Conservation (phyloP, 2,329 filamentous ascomycete species). For the Furcasterigmium sp. region DNA sequence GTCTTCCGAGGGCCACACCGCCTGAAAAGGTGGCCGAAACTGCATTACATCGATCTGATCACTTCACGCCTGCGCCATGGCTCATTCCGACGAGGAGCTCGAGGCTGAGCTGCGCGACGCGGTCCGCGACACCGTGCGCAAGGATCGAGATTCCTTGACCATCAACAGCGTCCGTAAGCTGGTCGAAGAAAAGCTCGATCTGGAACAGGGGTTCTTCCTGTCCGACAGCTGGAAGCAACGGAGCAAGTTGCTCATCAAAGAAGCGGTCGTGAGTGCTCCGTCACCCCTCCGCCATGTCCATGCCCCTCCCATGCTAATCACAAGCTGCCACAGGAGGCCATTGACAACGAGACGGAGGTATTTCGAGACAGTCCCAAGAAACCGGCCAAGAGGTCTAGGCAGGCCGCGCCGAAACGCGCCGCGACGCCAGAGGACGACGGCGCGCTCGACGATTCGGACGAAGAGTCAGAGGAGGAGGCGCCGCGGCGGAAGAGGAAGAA, state of each 20-base stretch:
- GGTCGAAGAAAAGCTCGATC: constrained; percentile 40
- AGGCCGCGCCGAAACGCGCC: constrained; percentile 13
- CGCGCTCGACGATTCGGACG: constrained; percentile 14
- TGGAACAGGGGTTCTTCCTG: constrained; percentile 47
- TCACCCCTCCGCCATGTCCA: background rate
- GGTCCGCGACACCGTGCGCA: constrained; percentile 39
- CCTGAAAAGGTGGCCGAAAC: too few relatives aligned
- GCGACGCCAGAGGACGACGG: constrained; percentile 21
- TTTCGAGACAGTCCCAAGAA: too few relatives aligned
- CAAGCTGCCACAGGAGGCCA: constrained; percentile 1
- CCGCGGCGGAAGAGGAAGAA: constrained; percentile 8
- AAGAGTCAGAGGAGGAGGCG: constrained; percentile 6
- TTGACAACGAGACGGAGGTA: constrained; percentile 5
- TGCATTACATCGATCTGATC: too few relatives aligned
- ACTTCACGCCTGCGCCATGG: constrained; percentile 23
- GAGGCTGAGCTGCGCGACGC: constrained; percentile 40
- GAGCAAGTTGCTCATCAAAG: constrained; percentile 54
- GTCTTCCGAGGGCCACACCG: too few relatives aligned
- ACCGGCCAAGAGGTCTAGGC: constrained; percentile 35
- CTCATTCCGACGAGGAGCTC: constrained; percentile 34
- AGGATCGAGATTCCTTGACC: constrained; percentile 40
- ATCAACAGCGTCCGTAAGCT: constrained; percentile 53
- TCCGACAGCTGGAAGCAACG: constrained; percentile 48
- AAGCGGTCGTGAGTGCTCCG: constrained; percentile 41
- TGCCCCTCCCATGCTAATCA: too few relatives aligned